Evolutionary conservation across 1,284 basidiomycete species (phyloP).

Genomic region (Boletus holoroseus): DNA sequence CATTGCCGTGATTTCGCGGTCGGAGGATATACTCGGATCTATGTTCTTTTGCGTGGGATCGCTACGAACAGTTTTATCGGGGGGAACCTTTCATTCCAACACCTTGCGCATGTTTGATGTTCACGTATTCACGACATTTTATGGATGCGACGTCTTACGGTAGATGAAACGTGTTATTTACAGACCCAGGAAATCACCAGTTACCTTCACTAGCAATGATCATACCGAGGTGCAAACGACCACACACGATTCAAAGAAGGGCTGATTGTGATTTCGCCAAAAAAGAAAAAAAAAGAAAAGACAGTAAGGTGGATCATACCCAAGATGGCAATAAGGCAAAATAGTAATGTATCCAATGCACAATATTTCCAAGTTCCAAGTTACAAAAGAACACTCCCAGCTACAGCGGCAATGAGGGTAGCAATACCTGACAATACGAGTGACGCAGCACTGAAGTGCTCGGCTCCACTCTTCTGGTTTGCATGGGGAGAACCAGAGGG

Average conservation of each 20-base stretch:
- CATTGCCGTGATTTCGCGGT: background rate
- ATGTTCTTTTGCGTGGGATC: conserved; percentile 1
- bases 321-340: background rate
- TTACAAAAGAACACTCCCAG: conserved; percentile 25
- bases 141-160: conserved; percentile 8
- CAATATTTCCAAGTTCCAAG: background rate
- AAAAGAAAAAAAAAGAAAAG: conserved; percentile 1
- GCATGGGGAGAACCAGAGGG: conserved; percentile 27
- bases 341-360: conserved; percentile 14
- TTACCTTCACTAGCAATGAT: background rate
- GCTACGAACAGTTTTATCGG: background rate
- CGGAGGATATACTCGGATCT: background rate
- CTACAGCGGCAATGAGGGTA: conserved; percentile 22
- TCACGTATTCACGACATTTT: conserved; percentile 14
- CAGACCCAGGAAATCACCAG: background rate
- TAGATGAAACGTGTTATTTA: conserved; percentile 7
- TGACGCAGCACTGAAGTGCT: conserved; percentile 24
- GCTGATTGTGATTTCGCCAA: background rate
- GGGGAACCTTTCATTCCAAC: background rate
- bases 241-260: conserved; percentile 1
- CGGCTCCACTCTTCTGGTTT: conserved; percentile 34
- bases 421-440: conserved; percentile 25
- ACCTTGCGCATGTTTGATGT: background rate
- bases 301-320: conserved; percentile 1
- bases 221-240: background rate